These are phyloP conservation scores for Microstegium vimineum DNA, from an alignment of 176 grass and related monocot species.

Conservation along the genomic window DNA sequence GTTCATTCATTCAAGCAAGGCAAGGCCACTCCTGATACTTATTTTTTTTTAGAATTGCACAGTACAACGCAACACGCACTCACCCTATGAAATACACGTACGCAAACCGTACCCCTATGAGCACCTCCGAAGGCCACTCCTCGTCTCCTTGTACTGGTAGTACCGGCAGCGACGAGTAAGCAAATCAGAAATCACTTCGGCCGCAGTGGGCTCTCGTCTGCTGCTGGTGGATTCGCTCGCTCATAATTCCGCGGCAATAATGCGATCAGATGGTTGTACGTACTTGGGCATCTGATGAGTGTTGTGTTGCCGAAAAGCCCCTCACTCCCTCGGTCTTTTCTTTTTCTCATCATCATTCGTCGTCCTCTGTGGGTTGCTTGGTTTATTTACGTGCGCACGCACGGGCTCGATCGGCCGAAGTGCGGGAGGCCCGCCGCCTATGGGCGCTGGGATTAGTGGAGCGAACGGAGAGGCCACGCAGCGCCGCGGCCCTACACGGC, in stretches of 20 bases:
- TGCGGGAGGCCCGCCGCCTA: slow-evolving; percentile 23
- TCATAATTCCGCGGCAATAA: slow-evolving; percentile 47
- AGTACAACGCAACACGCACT: no score
- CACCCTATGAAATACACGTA: no score
- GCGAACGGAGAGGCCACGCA: slow-evolving; percentile 34
- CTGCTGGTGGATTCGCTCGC: slow-evolving; percentile 51
- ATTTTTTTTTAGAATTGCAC: no score
- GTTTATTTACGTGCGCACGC: background rate
- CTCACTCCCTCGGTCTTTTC: background rate
- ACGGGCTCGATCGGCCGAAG: no score
- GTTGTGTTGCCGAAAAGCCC: slow-evolving; percentile 33
- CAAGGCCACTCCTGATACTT: no score
- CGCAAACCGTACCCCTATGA: no score
- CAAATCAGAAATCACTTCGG: background rate
- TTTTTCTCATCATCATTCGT: background rate
- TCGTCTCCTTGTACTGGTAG: no score
- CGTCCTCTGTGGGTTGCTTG: background rate
- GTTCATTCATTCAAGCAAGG: no score
- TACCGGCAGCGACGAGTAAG: background rate
- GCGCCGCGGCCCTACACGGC: slow-evolving; percentile 26
- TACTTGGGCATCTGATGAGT: slow-evolving; percentile 14
- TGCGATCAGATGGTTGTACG: slow-evolving; percentile 42
- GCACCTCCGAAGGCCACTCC: no score
- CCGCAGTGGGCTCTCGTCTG: no score
- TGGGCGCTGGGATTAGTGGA: slow-evolving; percentile 37